Base-by-base conservation (phyloP, 495 filamentous ascomycete genomes). In the Penicillium dipodomyicola region DNA sequence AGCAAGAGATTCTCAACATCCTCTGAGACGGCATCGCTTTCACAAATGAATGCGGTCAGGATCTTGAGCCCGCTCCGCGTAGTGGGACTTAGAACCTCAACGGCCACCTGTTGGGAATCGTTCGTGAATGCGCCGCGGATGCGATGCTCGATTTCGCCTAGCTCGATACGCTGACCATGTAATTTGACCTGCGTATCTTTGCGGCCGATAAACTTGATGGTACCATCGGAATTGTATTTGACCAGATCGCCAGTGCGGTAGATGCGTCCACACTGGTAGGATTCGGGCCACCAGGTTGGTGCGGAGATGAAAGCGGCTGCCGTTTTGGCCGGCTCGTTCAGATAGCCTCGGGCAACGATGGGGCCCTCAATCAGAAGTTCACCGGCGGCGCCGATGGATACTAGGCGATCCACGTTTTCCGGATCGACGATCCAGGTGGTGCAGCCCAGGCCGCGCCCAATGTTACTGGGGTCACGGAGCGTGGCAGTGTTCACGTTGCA, bases 221-320 rank as follows among this genome's bases (percentile, higher is more conserved):
- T 62, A 1, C 74, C 78, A 41, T 74, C 75, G 0, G 52, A 39
- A 46, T 73, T 71, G 44, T 77, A 75, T 1, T 70, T 67, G 1
- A 73, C 80, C 1, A 81, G 60, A 62, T 82, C 79, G 4, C 79
- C 78, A 0, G 79, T 82, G 17, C 64, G 54, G 57, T 83, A 83
- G 40, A 32, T 45, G 20, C 35, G 45, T 27, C 23, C 46, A 39
- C 27, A 25, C 5, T 35, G 27, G 25, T 22, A 32, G 40, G 19
- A 45, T 55, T 17, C 44, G 51, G 32, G 43, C 14, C 60, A 23
- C 52, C 60, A 54, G 33, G 25, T 2, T 52, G 63, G 43, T 15
- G 30, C 33, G 41, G 17, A 42, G 20, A 73, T 64, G 40, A 76
- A 80, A 0, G 65, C 64, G 17, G 52, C 57, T 1, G 45, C 53